These are phyloP conservation scores for Fusarium sp. DNA, from an alignment of 2,329 filamentous ascomycete genomes.

Conservation along the genomic window DNA sequence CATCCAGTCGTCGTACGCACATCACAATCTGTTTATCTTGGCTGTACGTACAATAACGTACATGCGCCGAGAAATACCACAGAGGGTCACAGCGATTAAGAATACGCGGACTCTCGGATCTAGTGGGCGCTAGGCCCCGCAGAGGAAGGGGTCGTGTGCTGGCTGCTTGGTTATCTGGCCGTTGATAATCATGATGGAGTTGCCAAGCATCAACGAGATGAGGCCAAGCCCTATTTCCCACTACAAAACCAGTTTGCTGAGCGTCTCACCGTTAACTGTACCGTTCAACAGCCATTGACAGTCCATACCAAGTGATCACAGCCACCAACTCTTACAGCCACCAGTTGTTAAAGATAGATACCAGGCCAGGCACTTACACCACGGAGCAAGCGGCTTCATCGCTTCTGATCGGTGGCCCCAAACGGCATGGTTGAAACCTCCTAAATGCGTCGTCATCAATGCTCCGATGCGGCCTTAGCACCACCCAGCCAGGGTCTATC, in stretches of 20 bases:
- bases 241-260: constrained; percentile 25
- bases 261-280: background rate
- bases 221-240: constrained; percentile 30
- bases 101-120: constrained; percentile 16
- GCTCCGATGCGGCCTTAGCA: constrained; percentile 14
- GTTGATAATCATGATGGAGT: constrained; percentile 12
- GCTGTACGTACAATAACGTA: constrained; percentile 27
- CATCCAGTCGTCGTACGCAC: constrained; percentile 5
- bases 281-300: background rate
- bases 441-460: constrained; percentile 29
- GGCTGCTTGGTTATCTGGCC: background rate
- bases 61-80: constrained; percentile 25
- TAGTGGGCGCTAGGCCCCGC: constrained; percentile 32
- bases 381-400: constrained; percentile 8
- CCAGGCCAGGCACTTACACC: background rate
- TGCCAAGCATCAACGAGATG: constrained; percentile 34
- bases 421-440: background rate
- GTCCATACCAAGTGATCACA: background rate
- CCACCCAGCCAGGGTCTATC: background rate
- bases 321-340: background rate
- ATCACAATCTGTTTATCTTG: constrained; percentile 20
- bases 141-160: constrained; percentile 37
- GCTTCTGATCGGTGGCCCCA: constrained; percentile 25
- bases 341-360: constrained; percentile 10
- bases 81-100: background rate